Conservation (phyloP, 352 stramenopile genomes). For the Pythium apleroticum region DNA sequence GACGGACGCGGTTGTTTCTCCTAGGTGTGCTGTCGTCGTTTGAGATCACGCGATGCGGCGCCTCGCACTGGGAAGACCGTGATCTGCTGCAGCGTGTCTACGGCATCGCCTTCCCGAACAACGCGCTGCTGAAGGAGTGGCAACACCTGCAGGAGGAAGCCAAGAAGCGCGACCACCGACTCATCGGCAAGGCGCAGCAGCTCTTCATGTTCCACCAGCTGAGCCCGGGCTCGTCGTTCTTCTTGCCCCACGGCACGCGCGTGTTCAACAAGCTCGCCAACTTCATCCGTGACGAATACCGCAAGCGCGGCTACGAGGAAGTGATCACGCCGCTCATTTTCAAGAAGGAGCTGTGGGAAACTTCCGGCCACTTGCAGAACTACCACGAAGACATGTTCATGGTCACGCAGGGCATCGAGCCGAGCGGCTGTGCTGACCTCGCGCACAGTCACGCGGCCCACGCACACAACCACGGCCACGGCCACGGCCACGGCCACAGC, state of each 20-base stretch:
- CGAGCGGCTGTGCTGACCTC: not conserved
- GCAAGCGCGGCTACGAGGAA: conserved; percentile 92
- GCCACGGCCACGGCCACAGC: conserved; percentile 32
- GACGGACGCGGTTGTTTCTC: not conserved
- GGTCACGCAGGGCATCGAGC: conserved; percentile 69
- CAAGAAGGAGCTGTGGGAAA: conserved; percentile 98
- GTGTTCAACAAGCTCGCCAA: conserved; percentile 97
- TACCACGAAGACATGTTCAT: conserved; percentile 97
- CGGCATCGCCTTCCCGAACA: conserved; percentile 94
- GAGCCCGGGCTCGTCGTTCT: conserved; percentile 97
- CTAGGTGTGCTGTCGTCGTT: conserved; percentile 92
- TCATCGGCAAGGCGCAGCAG: conserved; percentile 94
- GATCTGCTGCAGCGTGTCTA: conserved; percentile 97
- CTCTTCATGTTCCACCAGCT: conserved; percentile 96
- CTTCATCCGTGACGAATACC: conserved; percentile 87
- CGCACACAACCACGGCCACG: too few species aligned
- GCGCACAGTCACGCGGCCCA: conserved; percentile 7
- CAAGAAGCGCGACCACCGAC: conserved; percentile 95
- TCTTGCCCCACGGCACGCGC: conserved; percentile 95
- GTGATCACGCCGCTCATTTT: conserved; percentile 98
- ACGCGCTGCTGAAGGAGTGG: conserved; percentile 85
- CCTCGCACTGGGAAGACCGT: conserved; percentile 91
- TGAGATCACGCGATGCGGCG: conserved; percentile 92
- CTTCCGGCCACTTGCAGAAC: conserved; percentile 96
- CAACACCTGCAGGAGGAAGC: conserved; percentile 93